A percentile compares a stretch with the other conserved stretches of the same genome.
phyloP scores from a whole-genome alignment of 163 green algal species.

The Scenedesmus sp. region DNA sequence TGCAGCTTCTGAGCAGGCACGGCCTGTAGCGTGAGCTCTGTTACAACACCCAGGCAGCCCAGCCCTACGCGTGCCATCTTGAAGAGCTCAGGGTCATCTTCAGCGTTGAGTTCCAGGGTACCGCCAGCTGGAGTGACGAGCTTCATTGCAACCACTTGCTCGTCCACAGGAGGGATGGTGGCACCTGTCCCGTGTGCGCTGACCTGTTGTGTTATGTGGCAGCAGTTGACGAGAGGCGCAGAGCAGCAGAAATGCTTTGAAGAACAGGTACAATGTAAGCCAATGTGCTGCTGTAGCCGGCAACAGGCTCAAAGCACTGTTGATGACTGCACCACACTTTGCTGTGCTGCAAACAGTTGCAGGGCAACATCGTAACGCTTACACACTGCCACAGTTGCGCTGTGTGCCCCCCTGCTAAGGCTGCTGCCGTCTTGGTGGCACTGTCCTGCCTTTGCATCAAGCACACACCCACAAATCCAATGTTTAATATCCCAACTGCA shows the following conservation, averaged over 20 bases:
- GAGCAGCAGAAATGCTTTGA: not conserved
- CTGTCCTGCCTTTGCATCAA: too few species aligned
- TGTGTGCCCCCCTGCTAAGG: too few species aligned
- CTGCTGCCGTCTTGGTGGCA: too few species aligned
- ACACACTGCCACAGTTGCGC: too few species aligned
- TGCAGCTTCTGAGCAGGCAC: conserved; percentile 82
- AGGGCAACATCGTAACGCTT: too few species aligned
- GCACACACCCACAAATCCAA: too few species aligned
- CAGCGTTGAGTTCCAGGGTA: conserved; percentile 75
- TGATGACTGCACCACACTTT: too few species aligned
- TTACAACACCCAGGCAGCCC: conserved; percentile 92
- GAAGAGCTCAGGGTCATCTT: conserved; percentile 89
- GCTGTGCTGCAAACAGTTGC: too few species aligned
- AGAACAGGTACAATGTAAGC: too few species aligned
- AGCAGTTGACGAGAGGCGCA: not conserved
- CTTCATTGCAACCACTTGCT: conserved; percentile 92
- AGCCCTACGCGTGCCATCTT: conserved; percentile 84
- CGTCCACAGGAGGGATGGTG: conserved; percentile 93
- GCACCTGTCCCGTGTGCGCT: conserved; percentile 95
- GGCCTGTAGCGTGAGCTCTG: conserved; percentile 86
- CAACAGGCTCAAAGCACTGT: too few species aligned
- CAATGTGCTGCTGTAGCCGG: too few species aligned
- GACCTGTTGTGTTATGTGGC: conserved; percentile 72
- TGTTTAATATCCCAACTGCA: conserved; percentile 31
- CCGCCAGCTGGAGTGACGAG: conserved; percentile 91